A percentile compares a stretch with the other conserved stretches of the same genome.
phyloP scores from a whole-genome alignment of 805 yeast species.

The Candida pini region DNA sequence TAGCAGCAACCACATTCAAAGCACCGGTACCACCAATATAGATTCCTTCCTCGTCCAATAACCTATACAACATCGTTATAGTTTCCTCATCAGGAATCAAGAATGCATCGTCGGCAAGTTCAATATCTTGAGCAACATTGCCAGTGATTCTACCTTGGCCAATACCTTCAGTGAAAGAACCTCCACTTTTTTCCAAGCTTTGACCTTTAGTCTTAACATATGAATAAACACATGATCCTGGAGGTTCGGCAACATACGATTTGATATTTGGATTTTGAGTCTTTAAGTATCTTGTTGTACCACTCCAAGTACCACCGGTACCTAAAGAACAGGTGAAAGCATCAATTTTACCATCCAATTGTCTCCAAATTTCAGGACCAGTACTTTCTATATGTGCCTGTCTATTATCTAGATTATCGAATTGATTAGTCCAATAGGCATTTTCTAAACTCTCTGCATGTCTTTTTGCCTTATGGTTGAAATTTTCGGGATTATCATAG shows the following conservation, averaged over 20 bases:
- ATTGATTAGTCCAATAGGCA: constrained; percentile 92
- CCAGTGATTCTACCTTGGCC: constrained; percentile 93
- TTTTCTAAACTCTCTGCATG: constrained; percentile 73
- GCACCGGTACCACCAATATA: constrained; percentile 90
- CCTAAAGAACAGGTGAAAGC: constrained; percentile 91
- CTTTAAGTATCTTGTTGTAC: constrained; percentile 74
- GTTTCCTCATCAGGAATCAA: constrained; percentile 74
- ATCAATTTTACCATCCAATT: constrained; percentile 68
- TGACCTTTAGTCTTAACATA: constrained; percentile 69
- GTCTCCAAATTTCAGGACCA: constrained; percentile 91
- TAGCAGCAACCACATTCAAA: constrained; percentile 86
- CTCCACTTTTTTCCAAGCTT: constrained; percentile 65
- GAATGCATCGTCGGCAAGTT: constrained; percentile 72
- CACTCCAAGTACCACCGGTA: constrained; percentile 91
- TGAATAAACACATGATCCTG: constrained; percentile 81
- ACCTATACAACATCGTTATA: constrained; percentile 75
- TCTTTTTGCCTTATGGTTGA: constrained; percentile 80
- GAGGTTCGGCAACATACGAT: constrained; percentile 84
- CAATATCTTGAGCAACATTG: constrained; percentile 70
- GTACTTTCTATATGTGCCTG: constrained; percentile 86
- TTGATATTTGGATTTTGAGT: constrained; percentile 57
- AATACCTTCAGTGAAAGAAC: constrained; percentile 91
- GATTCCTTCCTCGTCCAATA: constrained; percentile 85
- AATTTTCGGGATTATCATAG: constrained; percentile 73
- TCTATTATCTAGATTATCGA: constrained; percentile 82